These are phyloP conservation scores for Pythium biforme DNA, from an alignment of 352 stramenopile genomes.

Conservation along the genomic window DNA sequence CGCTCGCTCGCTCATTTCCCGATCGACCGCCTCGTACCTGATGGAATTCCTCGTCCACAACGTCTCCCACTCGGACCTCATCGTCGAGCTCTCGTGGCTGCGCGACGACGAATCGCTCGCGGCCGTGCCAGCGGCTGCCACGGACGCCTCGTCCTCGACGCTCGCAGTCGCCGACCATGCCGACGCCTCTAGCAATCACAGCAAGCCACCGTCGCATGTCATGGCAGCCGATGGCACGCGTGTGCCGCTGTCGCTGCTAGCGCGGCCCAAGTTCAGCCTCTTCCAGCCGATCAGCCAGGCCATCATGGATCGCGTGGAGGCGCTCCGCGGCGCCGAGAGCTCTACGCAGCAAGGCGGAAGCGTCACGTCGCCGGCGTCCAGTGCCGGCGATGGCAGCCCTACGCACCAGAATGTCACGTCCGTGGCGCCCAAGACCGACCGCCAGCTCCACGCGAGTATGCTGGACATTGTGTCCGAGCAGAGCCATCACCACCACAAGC, in stretches of 20 bases:
- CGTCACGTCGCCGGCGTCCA: conserved; percentile 28
- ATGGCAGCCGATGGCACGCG: conserved; percentile 12
- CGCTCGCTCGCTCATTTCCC: too few relatives aligned
- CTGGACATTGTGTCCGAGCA: conserved; percentile 43
- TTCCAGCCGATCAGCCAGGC: conserved; percentile 79
- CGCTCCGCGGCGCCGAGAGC: conserved; percentile 34
- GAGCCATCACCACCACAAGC: background rate
- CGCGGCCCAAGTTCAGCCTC: conserved; percentile 85
- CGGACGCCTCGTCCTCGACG: background rate
- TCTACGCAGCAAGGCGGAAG: background rate
- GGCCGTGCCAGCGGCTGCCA: conserved; percentile 4
- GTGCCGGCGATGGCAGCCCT: conserved; percentile 36
- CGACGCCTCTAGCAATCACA: background rate
- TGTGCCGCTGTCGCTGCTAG: conserved; percentile 60
- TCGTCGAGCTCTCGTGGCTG: conserved; percentile 88
- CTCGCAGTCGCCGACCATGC: conserved; percentile 10
- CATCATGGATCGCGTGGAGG: conserved; percentile 67
- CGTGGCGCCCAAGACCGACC: conserved; percentile 37
- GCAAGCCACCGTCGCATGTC: conserved; percentile 8
- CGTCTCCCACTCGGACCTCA: conserved; percentile 95
- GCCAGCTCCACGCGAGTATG: conserved; percentile 67
- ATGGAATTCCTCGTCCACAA: conserved; percentile 97
- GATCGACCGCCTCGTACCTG: too few relatives aligned
- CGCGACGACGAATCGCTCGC: conserved; percentile 29
- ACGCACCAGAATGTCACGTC: conserved; percentile 26